Evolutionary conservation across 768 basidiomycete genomes (phyloP).

Genomic region (Gymnopilus dilepis): DNA sequence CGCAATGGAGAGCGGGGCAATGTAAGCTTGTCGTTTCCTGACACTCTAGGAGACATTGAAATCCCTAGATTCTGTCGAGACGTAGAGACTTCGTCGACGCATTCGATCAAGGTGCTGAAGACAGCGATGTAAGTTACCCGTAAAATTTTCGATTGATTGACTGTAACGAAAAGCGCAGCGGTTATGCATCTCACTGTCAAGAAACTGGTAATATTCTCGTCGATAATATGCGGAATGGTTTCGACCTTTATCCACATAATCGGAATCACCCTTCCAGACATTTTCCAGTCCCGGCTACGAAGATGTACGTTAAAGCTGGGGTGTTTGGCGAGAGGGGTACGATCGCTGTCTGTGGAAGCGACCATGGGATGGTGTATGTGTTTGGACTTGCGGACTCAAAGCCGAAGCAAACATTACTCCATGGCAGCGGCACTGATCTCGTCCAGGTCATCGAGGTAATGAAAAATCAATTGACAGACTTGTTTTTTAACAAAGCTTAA

Average conservation of each 20-base stretch:
- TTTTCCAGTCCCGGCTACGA: neutral
- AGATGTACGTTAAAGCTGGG: neutral
- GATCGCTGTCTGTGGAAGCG: neutral
- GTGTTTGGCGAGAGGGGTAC: neutral
- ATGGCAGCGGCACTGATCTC: neutral
- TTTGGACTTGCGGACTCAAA: neutral
- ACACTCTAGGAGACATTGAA: neutral
- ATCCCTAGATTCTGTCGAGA: neutral
- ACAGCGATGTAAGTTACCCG: neutral
- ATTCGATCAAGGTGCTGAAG: neutral
- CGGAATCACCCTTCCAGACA: neutral
- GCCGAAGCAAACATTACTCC: neutral
- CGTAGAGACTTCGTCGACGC: neutral
- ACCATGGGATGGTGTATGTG: neutral
- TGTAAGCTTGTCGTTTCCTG: neutral
- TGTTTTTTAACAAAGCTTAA: neutral
- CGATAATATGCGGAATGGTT: neutral
- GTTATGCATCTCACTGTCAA: neutral
- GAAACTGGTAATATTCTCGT: neutral
- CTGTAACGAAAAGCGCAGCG: neutral
- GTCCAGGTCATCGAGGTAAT: neutral
- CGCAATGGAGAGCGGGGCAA: neutral
- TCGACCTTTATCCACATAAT: neutral
- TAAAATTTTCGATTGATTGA: neutral
- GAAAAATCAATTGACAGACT: neutral